phyloP scores from a whole-genome alignment of 169 alveolate genomes.

The Theileria parva region DNA sequence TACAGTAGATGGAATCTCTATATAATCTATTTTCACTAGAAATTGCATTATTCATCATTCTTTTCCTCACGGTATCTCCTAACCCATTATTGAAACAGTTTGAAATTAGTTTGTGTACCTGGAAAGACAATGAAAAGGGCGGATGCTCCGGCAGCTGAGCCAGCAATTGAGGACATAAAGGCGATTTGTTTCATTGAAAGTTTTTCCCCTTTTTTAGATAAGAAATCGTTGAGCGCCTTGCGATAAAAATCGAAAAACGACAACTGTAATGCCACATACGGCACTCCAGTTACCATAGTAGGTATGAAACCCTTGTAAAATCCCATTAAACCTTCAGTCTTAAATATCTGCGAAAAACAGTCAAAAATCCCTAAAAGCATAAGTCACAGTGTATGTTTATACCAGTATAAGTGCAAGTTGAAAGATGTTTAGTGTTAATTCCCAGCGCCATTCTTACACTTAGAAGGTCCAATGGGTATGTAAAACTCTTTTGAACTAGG shows the following conservation, averaged over 20 bases:
- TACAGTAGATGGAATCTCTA: slow-evolving; percentile 71
- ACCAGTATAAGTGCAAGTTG: slow-evolving; percentile 29
- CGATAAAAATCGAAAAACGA: slow-evolving; percentile 78
- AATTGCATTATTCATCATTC: slow-evolving; percentile 86
- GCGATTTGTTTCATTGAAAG: slow-evolving; percentile 62
- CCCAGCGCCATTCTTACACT: slow-evolving; percentile 86
- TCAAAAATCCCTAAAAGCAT: slow-evolving; percentile 66
- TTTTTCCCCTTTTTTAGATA: slow-evolving; percentile 9
- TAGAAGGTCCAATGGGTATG: slow-evolving; percentile 83
- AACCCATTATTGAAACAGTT: slow-evolving; percentile 54
- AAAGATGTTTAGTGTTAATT: slow-evolving; percentile 73
- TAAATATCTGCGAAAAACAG: slow-evolving; percentile 70
- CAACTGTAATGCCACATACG: slow-evolving; percentile 86
- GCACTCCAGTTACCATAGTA: slow-evolving; percentile 81
- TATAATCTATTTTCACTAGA: slow-evolving; percentile 76
- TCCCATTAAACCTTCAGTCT: slow-evolving; percentile 82
- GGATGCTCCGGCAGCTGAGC: slow-evolving; percentile 67
- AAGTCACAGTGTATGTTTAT: background rate
- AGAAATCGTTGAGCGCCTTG: slow-evolving; percentile 18
- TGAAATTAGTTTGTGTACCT: slow-evolving; percentile 59
- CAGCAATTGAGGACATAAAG: slow-evolving; percentile 58
- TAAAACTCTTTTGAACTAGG: slow-evolving; percentile 75
- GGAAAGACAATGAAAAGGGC: slow-evolving; percentile 66
- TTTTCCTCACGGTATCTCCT: slow-evolving; percentile 85
- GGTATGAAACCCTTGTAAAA: slow-evolving; percentile 82